phyloP scores from a whole-genome alignment of 2,329 filamentous ascomycete species.

The Pestalotiopsis sp. region DNA sequence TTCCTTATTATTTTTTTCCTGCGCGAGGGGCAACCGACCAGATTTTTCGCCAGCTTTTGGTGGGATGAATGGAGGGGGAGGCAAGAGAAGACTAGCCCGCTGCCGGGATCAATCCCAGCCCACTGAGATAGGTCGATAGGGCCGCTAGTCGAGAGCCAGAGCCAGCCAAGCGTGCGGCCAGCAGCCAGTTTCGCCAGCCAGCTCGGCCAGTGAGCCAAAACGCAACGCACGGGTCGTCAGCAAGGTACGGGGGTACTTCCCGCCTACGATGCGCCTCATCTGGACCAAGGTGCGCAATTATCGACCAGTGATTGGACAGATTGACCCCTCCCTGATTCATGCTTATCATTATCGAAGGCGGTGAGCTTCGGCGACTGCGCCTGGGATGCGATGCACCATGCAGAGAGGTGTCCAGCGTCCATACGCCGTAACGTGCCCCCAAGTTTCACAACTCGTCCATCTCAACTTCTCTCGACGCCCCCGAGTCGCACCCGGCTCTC shows the following conservation, averaged over 20 bases:
- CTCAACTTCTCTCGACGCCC: background rate
- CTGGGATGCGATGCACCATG: background rate
- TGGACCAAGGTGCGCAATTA: constrained; percentile 11
- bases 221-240: background rate
- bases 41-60: constrained; percentile 10
- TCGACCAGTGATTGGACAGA: constrained; percentile 11
- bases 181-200: background rate
- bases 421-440: background rate
- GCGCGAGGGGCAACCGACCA: constrained; percentile 13
- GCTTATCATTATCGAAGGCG: constrained; percentile 13
- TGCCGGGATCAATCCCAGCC: constrained; percentile 6
- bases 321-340: background rate
- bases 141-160: background rate
- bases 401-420: constrained; percentile 1
- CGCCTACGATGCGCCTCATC: constrained; percentile 7
- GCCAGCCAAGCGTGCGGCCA: too few relatives aligned
- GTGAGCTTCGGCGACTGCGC: background rate
- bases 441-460: background rate
- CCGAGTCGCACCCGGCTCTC: background rate
- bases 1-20: constrained; percentile 2
- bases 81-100: background rate
- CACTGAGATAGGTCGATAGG: background rate
- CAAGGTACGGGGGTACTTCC: background rate
- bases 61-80: constrained; percentile 10
- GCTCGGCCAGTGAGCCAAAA: background rate